Conservation (phyloP, 192 early-diverging fungal species). For the Backusella liffmaniae region DNA sequence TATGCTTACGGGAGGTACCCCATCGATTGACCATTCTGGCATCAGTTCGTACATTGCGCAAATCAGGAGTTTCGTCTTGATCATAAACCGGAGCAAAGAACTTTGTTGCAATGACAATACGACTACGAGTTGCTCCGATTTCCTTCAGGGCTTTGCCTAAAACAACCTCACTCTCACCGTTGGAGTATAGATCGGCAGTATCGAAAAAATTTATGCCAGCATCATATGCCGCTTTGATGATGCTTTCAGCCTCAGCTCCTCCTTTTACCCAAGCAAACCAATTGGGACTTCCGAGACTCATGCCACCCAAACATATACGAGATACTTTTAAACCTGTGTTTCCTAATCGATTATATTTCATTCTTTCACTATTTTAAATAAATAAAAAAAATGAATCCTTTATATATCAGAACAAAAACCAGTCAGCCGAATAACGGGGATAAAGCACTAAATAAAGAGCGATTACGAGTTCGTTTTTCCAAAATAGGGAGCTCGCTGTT, state of each 20-base stretch:
- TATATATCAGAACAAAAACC: too few species aligned
- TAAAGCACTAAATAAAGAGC: too few species aligned
- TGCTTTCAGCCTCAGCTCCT: slow-evolving; percentile 36
- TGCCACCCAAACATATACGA: slow-evolving; percentile 46
- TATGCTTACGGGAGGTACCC: slow-evolving; percentile 81
- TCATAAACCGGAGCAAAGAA: slow-evolving; percentile 47
- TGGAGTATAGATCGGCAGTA: slow-evolving; percentile 51
- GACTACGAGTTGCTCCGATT: slow-evolving; percentile 53
- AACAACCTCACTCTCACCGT: slow-evolving; percentile 40
- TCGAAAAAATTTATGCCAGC: slow-evolving; percentile 82
- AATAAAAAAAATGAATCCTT: too few species aligned
- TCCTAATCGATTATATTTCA: slow-evolving; percentile 77
- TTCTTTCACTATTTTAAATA: slow-evolving; percentile 23
- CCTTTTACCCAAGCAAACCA: slow-evolving; percentile 47
- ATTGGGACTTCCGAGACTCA: slow-evolving; percentile 38
- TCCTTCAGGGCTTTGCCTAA: slow-evolving; percentile 39
- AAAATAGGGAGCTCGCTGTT: too few species aligned
- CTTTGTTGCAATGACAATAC: slow-evolving; percentile 81
- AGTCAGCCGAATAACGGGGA: too few species aligned
- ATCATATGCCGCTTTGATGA: slow-evolving; percentile 60
- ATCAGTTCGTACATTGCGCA: slow-evolving; percentile 6
- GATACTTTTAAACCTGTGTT: slow-evolving; percentile 60
- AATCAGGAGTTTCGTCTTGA: slow-evolving; percentile 30
- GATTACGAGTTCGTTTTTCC: too few species aligned
- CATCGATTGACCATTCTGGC: slow-evolving; percentile 53